Base-by-base conservation (phyloP, 106 monocot genomes). In the Alisma plantagoaquatica region DNA sequence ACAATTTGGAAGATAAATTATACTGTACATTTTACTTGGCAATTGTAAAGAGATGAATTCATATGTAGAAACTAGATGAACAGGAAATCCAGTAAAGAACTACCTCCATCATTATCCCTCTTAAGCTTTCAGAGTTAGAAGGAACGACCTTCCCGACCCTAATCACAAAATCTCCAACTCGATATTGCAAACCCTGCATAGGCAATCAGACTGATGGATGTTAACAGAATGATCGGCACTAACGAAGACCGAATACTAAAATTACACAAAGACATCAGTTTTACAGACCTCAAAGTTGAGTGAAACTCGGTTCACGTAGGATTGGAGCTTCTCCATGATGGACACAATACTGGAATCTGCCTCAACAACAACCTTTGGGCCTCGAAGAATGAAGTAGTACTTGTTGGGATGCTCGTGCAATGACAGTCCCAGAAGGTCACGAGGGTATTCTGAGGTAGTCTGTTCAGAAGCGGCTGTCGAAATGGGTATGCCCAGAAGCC, bases 81-180 rank as follows among this genome's bases (percentile, higher is more conserved):
- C 14, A 38, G 6, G 14, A 38, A 38, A 38, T 38, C 6, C 14
- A 38, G 14, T 38, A 38, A 38, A 46, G 19, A 3, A 8, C 51
- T 58, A 87, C 92, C 96, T 96, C 96, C 89, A 96, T 96, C 80
- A 96, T 84, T 24, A 96, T 84, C 69, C 96, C 96, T 57, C 96
- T 84, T 35, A 89, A 65, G 43, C 53, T 64, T 41, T 96, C 96
- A 8, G 84, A 68, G 22, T 49, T 43, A 4, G 70, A 59, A 46
- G 77, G 77, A 43, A 84, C 65, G 35, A 84, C 89, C 62, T 96
- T 96, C 41, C 89, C 96, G 30, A 96, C 72, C 61, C 88, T 77
- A 55, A 96, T 15, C 33, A 53, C 60, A 61, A 96, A 96, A 43
- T 96, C 96, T 25, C 96, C 96, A 64, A 88, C 74, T 71, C 75